phyloP scores from a whole-genome alignment of 2,329 filamentous ascomycete species.

The Talaromyces sp. region DNA sequence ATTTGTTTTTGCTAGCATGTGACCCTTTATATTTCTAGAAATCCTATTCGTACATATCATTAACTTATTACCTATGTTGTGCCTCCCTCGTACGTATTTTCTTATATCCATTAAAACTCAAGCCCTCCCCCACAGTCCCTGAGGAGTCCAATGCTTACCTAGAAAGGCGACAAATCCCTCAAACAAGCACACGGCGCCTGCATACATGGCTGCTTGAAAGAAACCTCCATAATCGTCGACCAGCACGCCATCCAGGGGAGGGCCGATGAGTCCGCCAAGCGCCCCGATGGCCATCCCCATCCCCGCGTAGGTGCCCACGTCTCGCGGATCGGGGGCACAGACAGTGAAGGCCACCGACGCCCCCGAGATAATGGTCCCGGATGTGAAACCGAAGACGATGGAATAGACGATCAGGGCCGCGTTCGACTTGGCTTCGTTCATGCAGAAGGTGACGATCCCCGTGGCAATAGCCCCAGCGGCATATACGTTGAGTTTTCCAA shows the following conservation, averaged over 20 bases:
- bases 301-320: slow-evolving; percentile 54
- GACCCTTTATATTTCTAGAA: too few species aligned
- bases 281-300: slow-evolving; percentile 50
- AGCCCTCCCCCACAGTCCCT: too few species aligned
- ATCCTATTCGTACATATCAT: too few species aligned
- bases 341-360: slow-evolving; percentile 33
- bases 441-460: slow-evolving; percentile 40
- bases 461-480: slow-evolving; percentile 36
- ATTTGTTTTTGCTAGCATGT: too few species aligned
- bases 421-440: slow-evolving; percentile 37
- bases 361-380: slow-evolving; percentile 47
- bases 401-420: slow-evolving; percentile 38
- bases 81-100: too few species aligned
- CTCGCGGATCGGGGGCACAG: slow-evolving; percentile 40
- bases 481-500: slow-evolving; percentile 53
- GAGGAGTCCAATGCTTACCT: too few species aligned
- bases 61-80: too few species aligned
- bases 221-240: slow-evolving; percentile 40
- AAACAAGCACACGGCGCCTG: slow-evolving; percentile 25
- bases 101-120: too few species aligned
- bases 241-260: slow-evolving; percentile 54
- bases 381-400: slow-evolving; percentile 48
- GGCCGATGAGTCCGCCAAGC: slow-evolving; percentile 51
- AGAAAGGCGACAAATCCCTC: too few species aligned
- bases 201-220: slow-evolving; percentile 33